phyloP scores from a whole-genome alignment of 2,329 filamentous ascomycete species.

The Colletotrichum viniferum region DNA sequence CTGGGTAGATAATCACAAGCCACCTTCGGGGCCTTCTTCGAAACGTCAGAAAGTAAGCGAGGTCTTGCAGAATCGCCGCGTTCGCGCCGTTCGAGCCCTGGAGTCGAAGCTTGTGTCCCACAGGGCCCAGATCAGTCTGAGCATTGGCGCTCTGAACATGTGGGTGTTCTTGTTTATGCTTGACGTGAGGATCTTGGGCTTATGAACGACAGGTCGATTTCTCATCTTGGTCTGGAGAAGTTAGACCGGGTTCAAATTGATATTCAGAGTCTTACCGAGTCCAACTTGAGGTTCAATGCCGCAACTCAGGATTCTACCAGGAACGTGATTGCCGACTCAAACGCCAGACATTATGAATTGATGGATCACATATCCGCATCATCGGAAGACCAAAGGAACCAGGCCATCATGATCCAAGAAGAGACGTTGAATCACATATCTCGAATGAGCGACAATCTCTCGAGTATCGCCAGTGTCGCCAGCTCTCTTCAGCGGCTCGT shows the following conservation, averaged over 20 bases:
- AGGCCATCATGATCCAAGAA: not conserved
- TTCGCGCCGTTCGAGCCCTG: not conserved
- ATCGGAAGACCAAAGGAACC: not conserved
- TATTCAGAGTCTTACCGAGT: not conserved
- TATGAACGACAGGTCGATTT: not conserved
- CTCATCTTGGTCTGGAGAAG: not conserved
- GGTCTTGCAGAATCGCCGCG: not conserved
- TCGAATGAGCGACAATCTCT: not conserved
- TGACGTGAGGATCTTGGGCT: fast-evolving
- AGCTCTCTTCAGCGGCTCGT: not conserved
- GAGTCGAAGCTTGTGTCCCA: not conserved
- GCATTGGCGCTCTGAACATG: not conserved
- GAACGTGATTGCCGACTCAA: not conserved
- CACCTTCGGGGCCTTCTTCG: not conserved
- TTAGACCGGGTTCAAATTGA: not conserved
- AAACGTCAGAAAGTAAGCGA: not conserved
- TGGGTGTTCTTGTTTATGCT: not conserved
- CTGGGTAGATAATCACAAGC: not conserved
- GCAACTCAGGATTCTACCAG: not conserved
- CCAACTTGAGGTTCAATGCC: not conserved
- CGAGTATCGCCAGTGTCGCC: not conserved
- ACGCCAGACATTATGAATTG: not conserved
- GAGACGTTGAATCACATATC: not conserved
- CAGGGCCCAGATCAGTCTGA: not conserved
- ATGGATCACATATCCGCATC: not conserved